A percentile compares a stretch with the other conserved stretches of the same genome.
These are phyloP conservation scores for Populus tremula DNA, from an alignment of 345 rosid species.

Conservation along the genomic window DNA sequence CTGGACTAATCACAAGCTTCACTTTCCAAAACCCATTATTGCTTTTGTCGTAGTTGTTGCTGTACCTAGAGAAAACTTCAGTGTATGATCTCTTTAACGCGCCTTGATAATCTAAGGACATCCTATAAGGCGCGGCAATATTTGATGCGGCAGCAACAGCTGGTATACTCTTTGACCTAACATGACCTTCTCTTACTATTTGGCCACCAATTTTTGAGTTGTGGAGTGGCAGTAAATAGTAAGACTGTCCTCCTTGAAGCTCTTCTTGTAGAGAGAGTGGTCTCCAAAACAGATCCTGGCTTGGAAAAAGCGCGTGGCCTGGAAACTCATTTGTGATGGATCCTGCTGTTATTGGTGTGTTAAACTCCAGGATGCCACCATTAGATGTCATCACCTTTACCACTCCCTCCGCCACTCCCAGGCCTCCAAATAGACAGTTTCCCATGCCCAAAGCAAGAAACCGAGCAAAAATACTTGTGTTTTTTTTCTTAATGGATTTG, in stretches of 20 bases:
- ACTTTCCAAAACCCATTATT: slow-evolving; percentile 70
- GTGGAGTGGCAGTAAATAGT: slow-evolving; percentile 52
- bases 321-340: slow-evolving; percentile 53
- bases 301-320: slow-evolving; percentile 54
- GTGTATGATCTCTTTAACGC: slow-evolving; percentile 62
- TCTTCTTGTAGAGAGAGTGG: slow-evolving; percentile 48
- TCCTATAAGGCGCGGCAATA: slow-evolving; percentile 47
- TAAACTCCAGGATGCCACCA: slow-evolving; percentile 65
- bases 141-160: slow-evolving; percentile 11
- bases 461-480: not conserved
- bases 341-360: slow-evolving; percentile 54
- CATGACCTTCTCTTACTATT: slow-evolving; percentile 49
- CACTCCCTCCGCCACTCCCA: slow-evolving; percentile 40
- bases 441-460: slow-evolving; percentile 44
- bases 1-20: slow-evolving; percentile 68
- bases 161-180: slow-evolving; percentile 66
- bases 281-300: slow-evolving; percentile 48
- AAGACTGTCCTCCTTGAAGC: slow-evolving; percentile 50
- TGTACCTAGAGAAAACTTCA: slow-evolving; percentile 46
- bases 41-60: not conserved
- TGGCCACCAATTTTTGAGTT: slow-evolving; percentile 15
- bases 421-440: slow-evolving; percentile 75
- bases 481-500: not conserved
- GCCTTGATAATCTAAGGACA: slow-evolving; percentile 58
- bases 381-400: slow-evolving; percentile 51